These are phyloP conservation scores for Suhomyces xylopsoci DNA, from an alignment of 805 yeast species.

Conservation along the genomic window DNA sequence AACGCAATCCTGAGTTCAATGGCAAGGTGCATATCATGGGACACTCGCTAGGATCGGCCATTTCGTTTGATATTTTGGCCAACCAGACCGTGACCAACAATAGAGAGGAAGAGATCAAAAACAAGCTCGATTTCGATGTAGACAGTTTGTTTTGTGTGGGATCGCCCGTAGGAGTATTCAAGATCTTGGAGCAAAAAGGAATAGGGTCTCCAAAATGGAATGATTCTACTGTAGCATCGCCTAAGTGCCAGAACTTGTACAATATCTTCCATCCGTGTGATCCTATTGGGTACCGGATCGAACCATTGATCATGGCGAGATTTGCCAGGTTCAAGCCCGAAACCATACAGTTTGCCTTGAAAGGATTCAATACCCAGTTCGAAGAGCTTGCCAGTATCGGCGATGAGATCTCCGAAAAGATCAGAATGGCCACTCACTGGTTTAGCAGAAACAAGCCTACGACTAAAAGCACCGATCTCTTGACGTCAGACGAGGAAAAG, in stretches of 20 bases:
- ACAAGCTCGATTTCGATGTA: conserved; percentile 60
- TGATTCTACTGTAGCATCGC: conserved; percentile 35
- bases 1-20: conserved; percentile 66
- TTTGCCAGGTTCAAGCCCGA: conserved; percentile 53
- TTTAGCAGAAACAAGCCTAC: conserved; percentile 11
- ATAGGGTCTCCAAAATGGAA: conserved; percentile 40
- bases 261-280: conserved; percentile 89
- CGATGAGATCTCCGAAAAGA: conserved; percentile 34
- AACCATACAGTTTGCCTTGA: conserved; percentile 52
- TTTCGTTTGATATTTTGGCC: conserved; percentile 70
- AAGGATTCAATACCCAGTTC: conserved; percentile 50
- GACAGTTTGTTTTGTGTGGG: conserved; percentile 79
- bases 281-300: conserved; percentile 86
- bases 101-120: conserved; percentile 6
- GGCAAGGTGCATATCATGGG: conserved; percentile 84
- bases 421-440: conserved; percentile 40
- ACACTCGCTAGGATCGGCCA: conserved; percentile 89
- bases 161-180: conserved; percentile 86
- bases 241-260: conserved; percentile 65
- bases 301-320: conserved; percentile 65
- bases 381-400: conserved; percentile 40
- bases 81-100: conserved; percentile 41
- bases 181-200: conserved; percentile 62
- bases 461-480: neutral
- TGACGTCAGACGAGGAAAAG: conserved; percentile 11